Percentiles rank a stretch among this genome's conserved stretches.
Conservation (phyloP, 2,329 filamentous ascomycete genomes). For the Huntiella bhutanensis region DNA sequence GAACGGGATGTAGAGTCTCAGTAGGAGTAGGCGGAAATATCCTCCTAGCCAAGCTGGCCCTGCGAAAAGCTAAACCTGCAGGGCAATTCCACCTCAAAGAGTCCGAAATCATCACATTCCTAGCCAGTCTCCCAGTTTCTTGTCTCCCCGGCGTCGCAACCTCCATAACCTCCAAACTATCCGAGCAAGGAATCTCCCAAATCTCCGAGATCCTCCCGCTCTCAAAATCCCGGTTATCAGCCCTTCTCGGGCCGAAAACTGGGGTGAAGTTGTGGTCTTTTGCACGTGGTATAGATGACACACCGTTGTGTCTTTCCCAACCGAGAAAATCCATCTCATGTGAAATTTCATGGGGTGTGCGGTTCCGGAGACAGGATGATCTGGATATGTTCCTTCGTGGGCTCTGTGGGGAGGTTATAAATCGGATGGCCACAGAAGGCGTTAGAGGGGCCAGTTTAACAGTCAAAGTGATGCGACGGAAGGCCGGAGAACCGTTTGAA, state of each 20-base stretch:
- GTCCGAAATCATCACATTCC: conserved; percentile 56
- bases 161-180: conserved; percentile 71
- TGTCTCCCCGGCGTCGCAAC: conserved; percentile 82
- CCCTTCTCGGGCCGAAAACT: conserved; percentile 71
- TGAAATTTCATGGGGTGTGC: conserved; percentile 95
- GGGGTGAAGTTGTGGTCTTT: conserved; percentile 84
- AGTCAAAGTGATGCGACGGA: conserved; percentile 83
- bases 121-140: conserved; percentile 60
- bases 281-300: conserved; percentile 65
- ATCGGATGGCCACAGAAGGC: conserved; percentile 59
- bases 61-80: conserved; percentile 83
- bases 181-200: conserved; percentile 63
- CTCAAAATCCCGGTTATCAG: conserved; percentile 56
- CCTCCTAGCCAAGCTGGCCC: conserved; percentile 71
- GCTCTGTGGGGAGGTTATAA: conserved; percentile 68
- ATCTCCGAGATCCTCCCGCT: conserved; percentile 69
- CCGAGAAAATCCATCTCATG: conserved; percentile 88
- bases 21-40: conserved; percentile 87
- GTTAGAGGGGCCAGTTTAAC: conserved; percentile 80
- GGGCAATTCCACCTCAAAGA: conserved; percentile 80
- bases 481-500: conserved; percentile 72
- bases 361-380: conserved; percentile 81
- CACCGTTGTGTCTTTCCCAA: conserved; percentile 71
- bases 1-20: conserved; percentile 73
- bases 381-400: conserved; percentile 81